phyloP scores from a whole-genome alignment of 352 stramenopile genomes.

The Aphanomyces stellatus region DNA sequence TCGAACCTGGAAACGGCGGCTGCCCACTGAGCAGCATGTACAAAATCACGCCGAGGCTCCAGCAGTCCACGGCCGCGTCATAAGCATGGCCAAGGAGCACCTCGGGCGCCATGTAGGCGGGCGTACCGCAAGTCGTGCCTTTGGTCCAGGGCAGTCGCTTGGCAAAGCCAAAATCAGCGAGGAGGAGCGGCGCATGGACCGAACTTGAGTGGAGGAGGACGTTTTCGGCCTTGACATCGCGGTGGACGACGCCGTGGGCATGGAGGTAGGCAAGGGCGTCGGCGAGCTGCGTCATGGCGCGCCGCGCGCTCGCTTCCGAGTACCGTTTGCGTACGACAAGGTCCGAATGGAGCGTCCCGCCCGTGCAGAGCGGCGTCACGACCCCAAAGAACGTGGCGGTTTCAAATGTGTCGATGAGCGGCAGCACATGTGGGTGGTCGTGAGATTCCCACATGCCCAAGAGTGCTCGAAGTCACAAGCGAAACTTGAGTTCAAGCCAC shows the following conservation, averaged over 20 bases:
- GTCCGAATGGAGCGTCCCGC: constrained; percentile 18
- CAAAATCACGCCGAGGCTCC: constrained; percentile 91
- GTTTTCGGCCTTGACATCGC: constrained; percentile 53
- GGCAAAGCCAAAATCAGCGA: constrained; percentile 88
- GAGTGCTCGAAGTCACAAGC: too few species aligned
- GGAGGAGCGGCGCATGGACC: constrained; percentile 64
- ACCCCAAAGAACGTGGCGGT: neutral
- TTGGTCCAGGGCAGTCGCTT: constrained; percentile 44
- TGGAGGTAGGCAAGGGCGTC: constrained; percentile 6
- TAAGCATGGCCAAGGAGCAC: constrained; percentile 85
- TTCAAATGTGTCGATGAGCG: neutral
- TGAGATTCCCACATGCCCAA: too few species aligned
- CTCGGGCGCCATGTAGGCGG: constrained; percentile 90
- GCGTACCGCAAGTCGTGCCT: constrained; percentile 72
- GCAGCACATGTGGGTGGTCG: neutral
- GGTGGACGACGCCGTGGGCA: constrained; percentile 6
- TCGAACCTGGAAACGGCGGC: constrained; percentile 77
- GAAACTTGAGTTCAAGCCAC: too few species aligned
- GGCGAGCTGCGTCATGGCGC: neutral
- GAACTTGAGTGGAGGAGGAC: constrained; percentile 77
- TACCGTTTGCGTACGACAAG: constrained; percentile 8
- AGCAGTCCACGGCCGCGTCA: constrained; percentile 88
- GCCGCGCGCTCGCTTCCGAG: neutral
- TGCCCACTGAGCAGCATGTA: constrained; percentile 93
- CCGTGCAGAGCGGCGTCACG: constrained; percentile 6